phyloP scores from a whole-genome alignment of 2,329 filamentous ascomycete genomes.

The Teratosphaeria viscida region DNA sequence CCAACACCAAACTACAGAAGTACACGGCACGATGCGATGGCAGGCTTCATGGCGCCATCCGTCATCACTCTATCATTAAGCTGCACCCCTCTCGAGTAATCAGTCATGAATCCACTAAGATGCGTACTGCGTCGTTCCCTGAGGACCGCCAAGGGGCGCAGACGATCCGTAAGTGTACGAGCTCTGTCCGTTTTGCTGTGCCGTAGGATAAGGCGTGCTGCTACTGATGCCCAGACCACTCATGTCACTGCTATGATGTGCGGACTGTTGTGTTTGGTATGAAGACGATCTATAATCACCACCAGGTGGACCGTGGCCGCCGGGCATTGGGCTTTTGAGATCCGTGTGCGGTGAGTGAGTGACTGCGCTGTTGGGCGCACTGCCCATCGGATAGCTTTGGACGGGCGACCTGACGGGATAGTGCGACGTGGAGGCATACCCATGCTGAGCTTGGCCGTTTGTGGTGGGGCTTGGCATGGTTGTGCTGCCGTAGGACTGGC shows the following conservation, averaged over 20 bases:
- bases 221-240: conserved; percentile 21
- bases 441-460: conserved; percentile 16
- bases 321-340: conserved; percentile 19
- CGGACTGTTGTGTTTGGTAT: conserved; percentile 14
- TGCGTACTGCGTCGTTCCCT: conserved; percentile 1
- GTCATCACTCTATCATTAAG: background rate
- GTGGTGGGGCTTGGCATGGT: conserved; percentile 15
- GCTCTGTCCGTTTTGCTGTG: conserved; percentile 12
- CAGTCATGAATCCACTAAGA: background rate
- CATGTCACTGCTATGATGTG: conserved; percentile 13
- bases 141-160: conserved; percentile 1
- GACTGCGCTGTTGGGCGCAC: conserved; percentile 17
- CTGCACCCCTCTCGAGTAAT: background rate
- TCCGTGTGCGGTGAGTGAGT: conserved; percentile 19
- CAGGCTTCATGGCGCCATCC: background rate
- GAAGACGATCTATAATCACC: conserved; percentile 1
- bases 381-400: conserved; percentile 19
- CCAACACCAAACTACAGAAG: background rate
- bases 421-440: conserved; percentile 14
- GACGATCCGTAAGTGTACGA: conserved; percentile 15
- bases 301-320: conserved; percentile 2
- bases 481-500: conserved; percentile 15
- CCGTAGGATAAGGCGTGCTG: conserved; percentile 15
- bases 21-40: background rate
- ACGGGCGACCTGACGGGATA: conserved; percentile 23